A percentile compares a stretch with the other conserved stretches of the same genome.
phyloP scores from a whole-genome alignment of 1,284 basidiomycete species.

The Sporisorium exsertum region DNA sequence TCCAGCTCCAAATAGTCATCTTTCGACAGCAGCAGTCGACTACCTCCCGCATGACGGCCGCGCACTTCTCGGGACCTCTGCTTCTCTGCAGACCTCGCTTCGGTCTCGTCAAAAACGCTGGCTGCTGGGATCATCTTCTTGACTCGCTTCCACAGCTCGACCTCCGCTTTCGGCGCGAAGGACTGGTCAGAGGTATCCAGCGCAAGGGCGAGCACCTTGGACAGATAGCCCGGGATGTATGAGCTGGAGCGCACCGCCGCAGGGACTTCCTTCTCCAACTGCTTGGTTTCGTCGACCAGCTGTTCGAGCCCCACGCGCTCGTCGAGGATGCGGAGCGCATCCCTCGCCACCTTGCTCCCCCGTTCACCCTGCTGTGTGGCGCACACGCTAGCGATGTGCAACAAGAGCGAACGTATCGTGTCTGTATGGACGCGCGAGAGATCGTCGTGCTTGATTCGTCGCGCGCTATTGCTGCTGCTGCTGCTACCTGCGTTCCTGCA shows the following conservation, averaged over 20 bases:
- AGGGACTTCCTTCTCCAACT: constrained; percentile 6
- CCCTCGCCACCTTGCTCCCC: constrained; percentile 17
- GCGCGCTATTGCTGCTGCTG: not conserved
- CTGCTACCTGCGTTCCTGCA: not conserved
- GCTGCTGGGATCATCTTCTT: constrained; percentile 16
- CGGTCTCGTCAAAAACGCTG: not conserved
- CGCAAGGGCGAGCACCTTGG: constrained; percentile 12
- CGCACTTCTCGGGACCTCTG: not conserved
- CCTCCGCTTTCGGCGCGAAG: constrained; percentile 33
- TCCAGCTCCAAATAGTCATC: constrained; percentile 35
- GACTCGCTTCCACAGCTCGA: constrained; percentile 38
- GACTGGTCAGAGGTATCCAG: constrained; percentile 31
- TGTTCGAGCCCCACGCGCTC: constrained; percentile 19
- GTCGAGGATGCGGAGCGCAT: constrained; percentile 27
- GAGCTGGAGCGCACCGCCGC: constrained; percentile 18
- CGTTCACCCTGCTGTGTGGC: constrained; percentile 2
- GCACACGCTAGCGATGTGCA: constrained; percentile 16
- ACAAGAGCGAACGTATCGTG: constrained; percentile 12
- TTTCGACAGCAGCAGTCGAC: constrained; percentile 24
- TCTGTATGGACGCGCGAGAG: constrained; percentile 13
- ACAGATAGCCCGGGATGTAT: not conserved
- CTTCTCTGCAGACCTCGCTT: not conserved
- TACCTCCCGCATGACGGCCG: constrained; percentile 2
- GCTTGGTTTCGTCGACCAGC: not conserved
- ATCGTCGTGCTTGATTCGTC: not conserved